Conservation (phyloP, 2,329 filamentous ascomycete species). For the Hypoxylon rubiginosum region DNA sequence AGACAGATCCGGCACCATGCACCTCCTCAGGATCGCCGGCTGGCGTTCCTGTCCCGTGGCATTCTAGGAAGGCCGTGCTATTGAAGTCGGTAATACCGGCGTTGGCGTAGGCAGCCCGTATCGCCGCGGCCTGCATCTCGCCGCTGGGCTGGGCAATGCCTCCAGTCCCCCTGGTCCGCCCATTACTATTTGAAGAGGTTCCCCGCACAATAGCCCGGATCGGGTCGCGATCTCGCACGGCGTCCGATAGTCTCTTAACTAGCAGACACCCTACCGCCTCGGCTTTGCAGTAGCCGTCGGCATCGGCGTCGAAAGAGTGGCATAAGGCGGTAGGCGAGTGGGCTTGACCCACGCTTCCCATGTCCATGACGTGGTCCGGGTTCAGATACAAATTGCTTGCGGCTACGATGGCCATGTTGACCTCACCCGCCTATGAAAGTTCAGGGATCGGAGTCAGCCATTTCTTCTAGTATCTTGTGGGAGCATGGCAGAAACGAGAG, state of each 20-base stretch:
- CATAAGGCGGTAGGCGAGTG: constrained; percentile 42
- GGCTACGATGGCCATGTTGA: constrained; percentile 48
- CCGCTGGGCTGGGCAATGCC: too few species aligned
- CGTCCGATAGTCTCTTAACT: constrained; percentile 59
- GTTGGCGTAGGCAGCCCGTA: constrained; percentile 51
- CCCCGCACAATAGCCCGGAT: constrained; percentile 54
- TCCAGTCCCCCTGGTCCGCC: too few species aligned
- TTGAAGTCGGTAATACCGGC: constrained; percentile 42
- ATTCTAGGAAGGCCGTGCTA: constrained; percentile 49
- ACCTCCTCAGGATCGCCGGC: constrained; percentile 58
- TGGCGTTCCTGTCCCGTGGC: constrained; percentile 59
- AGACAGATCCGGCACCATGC: constrained; percentile 49
- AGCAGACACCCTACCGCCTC: constrained; percentile 60
- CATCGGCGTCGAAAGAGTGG: constrained; percentile 56
- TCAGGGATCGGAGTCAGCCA: too few species aligned
- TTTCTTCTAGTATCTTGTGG: too few species aligned
- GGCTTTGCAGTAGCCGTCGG: constrained; percentile 62
- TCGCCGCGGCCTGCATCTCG: constrained; percentile 51
- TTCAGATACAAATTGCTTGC: constrained; percentile 52
- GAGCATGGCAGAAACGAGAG: too few species aligned
- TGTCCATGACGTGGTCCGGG: constrained; percentile 47
- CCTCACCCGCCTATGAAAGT: too few species aligned
- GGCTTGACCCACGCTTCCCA: constrained; percentile 25
- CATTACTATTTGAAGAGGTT: constrained; percentile 51
- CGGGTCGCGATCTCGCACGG: constrained; percentile 58